Base-by-base conservation (phyloP, 2,329 filamentous ascomycete species). In the Fusarium sp. region DNA sequence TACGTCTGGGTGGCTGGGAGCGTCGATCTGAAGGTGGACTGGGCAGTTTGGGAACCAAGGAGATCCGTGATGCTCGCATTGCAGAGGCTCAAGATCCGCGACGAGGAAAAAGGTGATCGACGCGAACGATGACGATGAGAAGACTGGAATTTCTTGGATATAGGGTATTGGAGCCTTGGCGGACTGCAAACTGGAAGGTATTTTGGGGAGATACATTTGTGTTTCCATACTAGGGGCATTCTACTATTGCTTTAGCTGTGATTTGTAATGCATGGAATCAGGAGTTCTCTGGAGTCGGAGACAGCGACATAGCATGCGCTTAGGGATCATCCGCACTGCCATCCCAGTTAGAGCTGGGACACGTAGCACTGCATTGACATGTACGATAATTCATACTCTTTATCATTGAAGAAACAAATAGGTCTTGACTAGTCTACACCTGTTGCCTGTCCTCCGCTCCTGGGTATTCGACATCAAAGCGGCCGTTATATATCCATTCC, bases 21-120 rank as follows among this genome's bases (percentile, higher is more conserved):
- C 83, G 89, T 59, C 85, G 93, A 65, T 89, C 86, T 50, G 94
- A 98, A 78, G 96, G 96, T 6, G 96, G 96, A 0, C 79, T 95
- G 63, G 95, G 95, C 4, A 96, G 93, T 76, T 79, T 98, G 78
- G 93, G 94, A 4, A 98, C 95, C 7, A 97, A 94, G 82, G 95
- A 98, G 84, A 89, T 94, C 77, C 88, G 96, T 65, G 93, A 97
- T 72, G 94, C 91, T 81, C 89, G 94, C 79, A 89, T 88, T 76
- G 85, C 89, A 51, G 94, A 98, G 79, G 94, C 95, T 7, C 83
- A 88, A 69, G 92, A 97, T 84, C 94, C 94, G 45, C 88, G 94
- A 76, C 86, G 91, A 70, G 88, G 90, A 65, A 89, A 89, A 79
- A 75, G 79, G 54, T 86, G 69, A 76, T 23, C 19, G 28, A n/a